These are phyloP conservation scores for Picea sitchensis DNA, from an alignment of 75 land plant genomes.

Conservation along the genomic window DNA sequence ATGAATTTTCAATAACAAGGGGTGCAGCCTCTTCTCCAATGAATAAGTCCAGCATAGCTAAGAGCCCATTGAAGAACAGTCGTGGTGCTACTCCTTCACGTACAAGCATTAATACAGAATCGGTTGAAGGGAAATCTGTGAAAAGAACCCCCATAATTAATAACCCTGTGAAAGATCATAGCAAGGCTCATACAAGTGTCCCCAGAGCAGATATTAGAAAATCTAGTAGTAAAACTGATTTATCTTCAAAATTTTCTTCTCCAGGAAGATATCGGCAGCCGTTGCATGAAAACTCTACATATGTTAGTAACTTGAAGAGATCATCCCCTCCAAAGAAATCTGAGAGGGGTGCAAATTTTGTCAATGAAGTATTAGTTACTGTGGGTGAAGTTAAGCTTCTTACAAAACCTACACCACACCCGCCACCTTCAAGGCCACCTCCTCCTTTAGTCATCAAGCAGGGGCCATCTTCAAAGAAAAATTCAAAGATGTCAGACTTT, in stretches of 20 bases:
- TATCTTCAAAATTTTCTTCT: slow-evolving; percentile 5
- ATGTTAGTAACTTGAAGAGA: slow-evolving; percentile 1
- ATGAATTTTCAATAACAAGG: slow-evolving; percentile 30
- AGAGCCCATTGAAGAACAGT: slow-evolving; percentile 19
- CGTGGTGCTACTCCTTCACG: slow-evolving; percentile 13
- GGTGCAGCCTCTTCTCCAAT: slow-evolving; percentile 26
- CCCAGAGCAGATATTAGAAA: background rate
- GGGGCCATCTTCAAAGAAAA: slow-evolving; percentile 17
- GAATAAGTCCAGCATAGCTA: slow-evolving; percentile 25
- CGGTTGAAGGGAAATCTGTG: slow-evolving; percentile 21
- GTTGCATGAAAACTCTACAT: slow-evolving; percentile 6
- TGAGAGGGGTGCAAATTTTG: slow-evolving; percentile 18
- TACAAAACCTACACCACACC: slow-evolving; percentile 80
- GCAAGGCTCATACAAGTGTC: background rate
- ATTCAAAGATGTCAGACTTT: slow-evolving; percentile 14
- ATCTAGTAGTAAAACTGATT: background rate
- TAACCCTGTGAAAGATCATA: slow-evolving; percentile 6
- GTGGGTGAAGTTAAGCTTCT: slow-evolving; percentile 84
- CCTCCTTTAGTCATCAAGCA: slow-evolving; percentile 46
- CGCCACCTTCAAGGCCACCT: slow-evolving; percentile 96
- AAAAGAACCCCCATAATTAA: slow-evolving; percentile 9
- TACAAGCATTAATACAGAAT: slow-evolving; percentile 20
- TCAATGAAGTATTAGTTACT: slow-evolving; percentile 74
- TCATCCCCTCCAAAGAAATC: slow-evolving; percentile 22
- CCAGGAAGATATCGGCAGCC: background rate